Conservation (phyloP, 1,284 basidiomycete species). For the Irpex lacteus region DNA sequence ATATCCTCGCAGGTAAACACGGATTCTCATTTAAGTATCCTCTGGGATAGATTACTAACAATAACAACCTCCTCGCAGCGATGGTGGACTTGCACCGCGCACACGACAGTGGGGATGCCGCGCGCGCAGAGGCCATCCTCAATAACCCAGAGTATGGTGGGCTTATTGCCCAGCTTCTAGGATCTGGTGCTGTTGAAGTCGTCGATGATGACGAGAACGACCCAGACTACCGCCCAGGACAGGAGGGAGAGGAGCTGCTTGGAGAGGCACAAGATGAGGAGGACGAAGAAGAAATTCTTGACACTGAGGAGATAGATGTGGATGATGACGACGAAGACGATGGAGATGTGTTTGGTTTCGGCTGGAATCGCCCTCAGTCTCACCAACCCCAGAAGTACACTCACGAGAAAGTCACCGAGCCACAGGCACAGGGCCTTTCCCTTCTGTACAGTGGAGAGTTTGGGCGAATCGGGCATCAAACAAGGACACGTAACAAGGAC, state of each 20-base stretch:
- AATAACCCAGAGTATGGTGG: slow-evolving; percentile 3
- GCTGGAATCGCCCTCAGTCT: slow-evolving; percentile 11
- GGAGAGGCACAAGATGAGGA: slow-evolving; percentile 12
- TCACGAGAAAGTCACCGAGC: slow-evolving; percentile 47
- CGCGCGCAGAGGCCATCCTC: background rate
- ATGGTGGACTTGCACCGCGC: slow-evolving; percentile 15
- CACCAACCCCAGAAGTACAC: background rate
- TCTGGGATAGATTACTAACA: background rate
- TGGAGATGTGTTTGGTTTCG: slow-evolving; percentile 28
- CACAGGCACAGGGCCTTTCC: slow-evolving; percentile 68
- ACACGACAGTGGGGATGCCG: background rate
- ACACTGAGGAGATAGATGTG: slow-evolving; percentile 22
- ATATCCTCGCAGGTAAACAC: slow-evolving; percentile 5
- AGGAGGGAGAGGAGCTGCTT: background rate
- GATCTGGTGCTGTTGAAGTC: slow-evolving; percentile 4
- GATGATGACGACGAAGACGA: slow-evolving; percentile 44
- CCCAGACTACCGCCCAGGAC: slow-evolving; percentile 1
- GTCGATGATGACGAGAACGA: slow-evolving; percentile 10
- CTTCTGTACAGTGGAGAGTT: slow-evolving; percentile 85
- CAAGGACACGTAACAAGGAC: slow-evolving; percentile 31
- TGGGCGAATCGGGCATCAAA: slow-evolving; percentile 61
- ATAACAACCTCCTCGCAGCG: background rate
- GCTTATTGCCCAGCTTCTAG: slow-evolving; percentile 4
- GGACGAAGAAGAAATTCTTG: slow-evolving; percentile 16
- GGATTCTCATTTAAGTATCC: background rate